phyloP scores from a whole-genome alignment of 208 protist species.

The Acanthamoeba culbertsoni region DNA sequence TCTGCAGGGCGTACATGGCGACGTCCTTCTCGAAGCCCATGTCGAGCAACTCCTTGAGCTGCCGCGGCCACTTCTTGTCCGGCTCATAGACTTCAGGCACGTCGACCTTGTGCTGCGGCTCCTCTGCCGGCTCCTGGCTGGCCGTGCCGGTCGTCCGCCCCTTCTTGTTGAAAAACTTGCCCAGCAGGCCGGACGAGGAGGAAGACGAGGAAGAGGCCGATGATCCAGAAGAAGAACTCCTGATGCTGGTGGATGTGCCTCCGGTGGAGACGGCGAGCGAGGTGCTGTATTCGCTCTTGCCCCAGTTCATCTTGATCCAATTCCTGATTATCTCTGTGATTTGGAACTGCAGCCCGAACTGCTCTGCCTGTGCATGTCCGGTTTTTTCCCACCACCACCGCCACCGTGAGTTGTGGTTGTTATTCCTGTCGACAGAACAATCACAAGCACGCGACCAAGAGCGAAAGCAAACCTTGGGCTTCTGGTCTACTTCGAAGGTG shows the following conservation, averaged over 20 bases:
- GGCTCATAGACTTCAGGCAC: background rate
- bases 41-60: constrained; percentile 18
- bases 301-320: constrained; percentile 23
- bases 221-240: background rate
- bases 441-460: background rate
- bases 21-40: constrained; percentile 46
- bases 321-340: constrained; percentile 18
- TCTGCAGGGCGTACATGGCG: constrained; percentile 36
- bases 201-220: background rate
- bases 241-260: background rate
- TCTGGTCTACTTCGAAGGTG: constrained; percentile 45
- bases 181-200: background rate
- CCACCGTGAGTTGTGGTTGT: background rate
- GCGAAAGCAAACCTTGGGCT: background rate
- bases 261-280: constrained; percentile 3
- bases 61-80: constrained; percentile 19
- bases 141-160: background rate
- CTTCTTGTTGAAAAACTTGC: constrained; percentile 46
- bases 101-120: background rate
- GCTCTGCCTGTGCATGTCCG: background rate
- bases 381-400: no score
- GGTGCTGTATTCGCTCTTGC: background rate
- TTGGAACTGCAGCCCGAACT: constrained; percentile 40
- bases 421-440: background rate
- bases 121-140: background rate